phyloP scores from a whole-genome alignment of 192 early-diverging fungal genomes.

The Chytriomyces sp. region DNA sequence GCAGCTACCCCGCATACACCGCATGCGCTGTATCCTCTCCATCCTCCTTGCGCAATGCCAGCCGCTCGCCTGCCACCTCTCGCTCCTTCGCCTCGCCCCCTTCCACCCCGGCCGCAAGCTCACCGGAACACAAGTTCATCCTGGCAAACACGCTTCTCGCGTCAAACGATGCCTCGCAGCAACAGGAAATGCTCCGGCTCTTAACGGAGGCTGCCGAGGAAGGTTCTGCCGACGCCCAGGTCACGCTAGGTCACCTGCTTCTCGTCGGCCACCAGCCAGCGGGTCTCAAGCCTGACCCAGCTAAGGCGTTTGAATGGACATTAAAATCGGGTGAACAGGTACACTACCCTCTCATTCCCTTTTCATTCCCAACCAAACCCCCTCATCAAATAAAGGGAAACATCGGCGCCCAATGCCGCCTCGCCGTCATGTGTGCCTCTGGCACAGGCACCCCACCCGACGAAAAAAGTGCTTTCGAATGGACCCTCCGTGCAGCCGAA shows the following conservation, averaged over 20 bases:
- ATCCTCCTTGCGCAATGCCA: too few species aligned
- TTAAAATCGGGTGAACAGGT: neutral
- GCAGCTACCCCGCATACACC: too few species aligned
- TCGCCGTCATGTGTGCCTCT: neutral
- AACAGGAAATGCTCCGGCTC: neutral
- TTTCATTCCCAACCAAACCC: too few species aligned
- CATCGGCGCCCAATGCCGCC: conserved; percentile 4
- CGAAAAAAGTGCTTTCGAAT: conserved; percentile 1
- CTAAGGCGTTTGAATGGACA: neutral
- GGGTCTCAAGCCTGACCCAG: neutral
- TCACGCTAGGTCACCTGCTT: neutral
- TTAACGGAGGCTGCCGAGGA: neutral
- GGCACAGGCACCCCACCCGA: neutral
- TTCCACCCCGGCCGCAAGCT: too few species aligned
- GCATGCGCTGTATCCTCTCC: too few species aligned
- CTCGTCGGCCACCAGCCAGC: neutral
- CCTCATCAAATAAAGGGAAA: too few species aligned
- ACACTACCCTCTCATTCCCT: too few species aligned
- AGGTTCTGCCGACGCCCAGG: neutral
- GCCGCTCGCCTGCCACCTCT: too few species aligned
- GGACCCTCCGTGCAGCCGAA: conserved; percentile 6
- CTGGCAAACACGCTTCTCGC: neutral
- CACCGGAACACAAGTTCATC: neutral
- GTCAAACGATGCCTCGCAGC: neutral
- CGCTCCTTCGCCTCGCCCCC: too few species aligned